Evolutionary conservation across 345 rosid genomes (phyloP), one percentile per base, ranked within the genome.

Genomic region (Firmiana major): DNA sequence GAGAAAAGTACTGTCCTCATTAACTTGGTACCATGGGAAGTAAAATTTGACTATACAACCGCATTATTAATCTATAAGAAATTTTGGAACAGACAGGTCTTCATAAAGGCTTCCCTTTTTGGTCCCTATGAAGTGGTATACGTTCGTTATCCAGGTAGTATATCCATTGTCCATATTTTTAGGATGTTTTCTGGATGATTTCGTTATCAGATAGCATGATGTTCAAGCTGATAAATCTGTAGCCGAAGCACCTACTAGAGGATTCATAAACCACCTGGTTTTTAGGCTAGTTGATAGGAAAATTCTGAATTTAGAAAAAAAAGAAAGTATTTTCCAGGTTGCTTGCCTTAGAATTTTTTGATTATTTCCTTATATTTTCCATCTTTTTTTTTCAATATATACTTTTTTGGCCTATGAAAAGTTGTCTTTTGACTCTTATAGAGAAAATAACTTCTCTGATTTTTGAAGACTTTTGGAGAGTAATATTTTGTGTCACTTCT

Each of bases 1-100:
- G 90, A 87, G 38, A 84, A 85, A 86, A 87, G 90, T 75, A 88
- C 82, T 1, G 91, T 89, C 72, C 87, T 91, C 63, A 87, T 91
- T 76, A 82, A 86, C 80, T 75, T 91, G 73, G 92, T 91, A 28
- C 96, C 96, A 3, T 75, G 59, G 68, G 92, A 82, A 55, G 75
- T 59, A n/a, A 83, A 86, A 75, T 91, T 91, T 53, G 62, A 74
- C 38, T 71, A 84, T 70, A n/a, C 77, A 71, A 49, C 82, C 51
- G 89, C 93, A 21, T 43, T 81, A 45, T 66, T 80, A 43, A 79
- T 87, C 79, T 89, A 87, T 85, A 80, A 77, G 68, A 88, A 86
- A 76, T 88, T 91, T 71, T 87, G 91, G 91, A 83, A 64, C 81
- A 74, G 83, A 63, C 81, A 86, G 71, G 79, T 89, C 69, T 75